Conservation (phyloP, 129 eudicot genomes). For the Chrysanthemum makinoi region DNA sequence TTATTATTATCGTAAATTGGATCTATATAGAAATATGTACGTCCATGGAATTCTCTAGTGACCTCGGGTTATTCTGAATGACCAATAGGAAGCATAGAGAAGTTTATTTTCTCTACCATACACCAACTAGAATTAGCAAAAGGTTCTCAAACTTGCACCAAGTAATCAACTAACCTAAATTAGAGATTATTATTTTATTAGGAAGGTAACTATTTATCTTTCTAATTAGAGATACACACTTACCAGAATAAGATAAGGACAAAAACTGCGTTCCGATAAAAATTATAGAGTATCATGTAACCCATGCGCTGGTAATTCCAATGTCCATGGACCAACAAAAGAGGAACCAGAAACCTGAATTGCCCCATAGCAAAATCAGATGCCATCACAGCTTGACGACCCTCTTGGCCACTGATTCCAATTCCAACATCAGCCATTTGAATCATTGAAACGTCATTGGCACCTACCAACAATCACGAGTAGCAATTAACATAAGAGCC, state of each 20-base stretch:
- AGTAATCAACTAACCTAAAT: neutral
- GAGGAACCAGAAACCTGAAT: slow-evolving; percentile 82
- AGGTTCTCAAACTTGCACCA: neutral
- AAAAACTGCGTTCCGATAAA: slow-evolving; percentile 85
- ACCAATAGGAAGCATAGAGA: neutral
- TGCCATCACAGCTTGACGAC: slow-evolving; percentile 99
- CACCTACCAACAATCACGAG: slow-evolving; percentile 50
- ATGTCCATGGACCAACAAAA: slow-evolving; percentile 95
- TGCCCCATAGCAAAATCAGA: slow-evolving; percentile 99
- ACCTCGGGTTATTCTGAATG: neutral
- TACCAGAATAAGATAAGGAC: slow-evolving; percentile 91
- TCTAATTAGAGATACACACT: slow-evolving; percentile 26
- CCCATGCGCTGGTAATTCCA: slow-evolving; percentile 99
- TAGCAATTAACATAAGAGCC: slow-evolving; percentile 10
- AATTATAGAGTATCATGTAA: slow-evolving; percentile 90
- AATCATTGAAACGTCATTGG: slow-evolving; percentile 99
- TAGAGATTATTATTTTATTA: neutral
- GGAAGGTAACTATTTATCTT: slow-evolving; percentile 4
- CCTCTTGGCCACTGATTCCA: slow-evolving; percentile 99
- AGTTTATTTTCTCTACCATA: neutral
- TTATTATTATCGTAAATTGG: too few species aligned
- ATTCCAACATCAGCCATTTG: slow-evolving; percentile 99
- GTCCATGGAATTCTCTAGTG: neutral
- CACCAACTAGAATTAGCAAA: neutral
- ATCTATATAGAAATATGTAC: too few species aligned